Evolutionary conservation across 257 asterid genomes (phyloP).

Genomic region (Nicotiana tomentosiformis): DNA sequence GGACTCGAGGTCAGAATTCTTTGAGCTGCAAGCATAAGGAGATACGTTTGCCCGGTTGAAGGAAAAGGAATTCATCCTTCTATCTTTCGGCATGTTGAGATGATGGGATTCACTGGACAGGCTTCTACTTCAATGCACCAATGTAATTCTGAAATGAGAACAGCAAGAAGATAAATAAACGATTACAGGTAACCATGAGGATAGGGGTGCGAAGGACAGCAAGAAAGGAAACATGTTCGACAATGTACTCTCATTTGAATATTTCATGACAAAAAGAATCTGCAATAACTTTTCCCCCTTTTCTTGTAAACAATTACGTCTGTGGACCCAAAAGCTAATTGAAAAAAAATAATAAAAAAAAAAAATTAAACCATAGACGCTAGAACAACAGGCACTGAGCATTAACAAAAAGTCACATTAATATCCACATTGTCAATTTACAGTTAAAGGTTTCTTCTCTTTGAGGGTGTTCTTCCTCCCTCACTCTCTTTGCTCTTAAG

Average conservation of each 20-base stretch:
- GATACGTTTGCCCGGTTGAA: conserved; percentile 38
- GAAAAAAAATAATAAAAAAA: neutral
- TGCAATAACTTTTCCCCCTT: neutral
- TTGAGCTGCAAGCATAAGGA: conserved; percentile 51
- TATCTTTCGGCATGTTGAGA: conserved; percentile 64
- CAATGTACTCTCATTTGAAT: neutral
- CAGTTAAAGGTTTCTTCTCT: neutral
- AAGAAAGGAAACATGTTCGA: neutral
- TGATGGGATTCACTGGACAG: neutral
- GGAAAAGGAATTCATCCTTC: conserved; percentile 41
- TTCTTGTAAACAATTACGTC: neutral
- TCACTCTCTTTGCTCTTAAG: neutral
- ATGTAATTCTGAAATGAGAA: neutral
- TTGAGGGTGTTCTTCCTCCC: neutral
- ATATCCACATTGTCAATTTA: neutral
- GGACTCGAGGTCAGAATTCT: conserved; percentile 20
- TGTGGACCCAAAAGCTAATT: neutral
- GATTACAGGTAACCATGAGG: neutral
- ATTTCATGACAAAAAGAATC: neutral
- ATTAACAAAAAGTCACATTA: neutral
- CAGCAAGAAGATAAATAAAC: neutral
- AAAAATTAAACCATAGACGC: neutral
- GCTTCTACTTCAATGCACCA: neutral
- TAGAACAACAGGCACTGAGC: neutral
- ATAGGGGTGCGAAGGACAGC: neutral